phyloP scores from a whole-genome alignment of 768 basidiomycete species.

The Termitomyces sp. region DNA sequence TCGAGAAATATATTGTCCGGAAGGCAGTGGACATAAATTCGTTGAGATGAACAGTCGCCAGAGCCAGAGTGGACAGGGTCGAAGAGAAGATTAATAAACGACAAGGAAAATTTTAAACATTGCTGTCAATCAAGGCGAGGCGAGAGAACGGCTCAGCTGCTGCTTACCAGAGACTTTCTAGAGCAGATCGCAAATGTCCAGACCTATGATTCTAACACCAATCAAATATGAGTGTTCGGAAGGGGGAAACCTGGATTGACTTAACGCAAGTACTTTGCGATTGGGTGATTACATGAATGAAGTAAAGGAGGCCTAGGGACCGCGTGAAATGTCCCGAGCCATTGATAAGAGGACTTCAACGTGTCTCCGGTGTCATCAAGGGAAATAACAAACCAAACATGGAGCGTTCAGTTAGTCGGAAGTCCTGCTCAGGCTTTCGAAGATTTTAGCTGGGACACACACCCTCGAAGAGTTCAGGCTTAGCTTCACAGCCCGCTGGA shows the following conservation, averaged over 20 bases:
- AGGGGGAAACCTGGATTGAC: conserved; percentile 67
- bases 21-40: too few relatives aligned
- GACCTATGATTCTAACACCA: conserved; percentile 83
- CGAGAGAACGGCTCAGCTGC: conserved; percentile 4
- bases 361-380: too few relatives aligned
- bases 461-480: too few relatives aligned
- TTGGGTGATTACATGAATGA: conserved; percentile 88
- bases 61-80: too few relatives aligned
- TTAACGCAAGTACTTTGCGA: conserved; percentile 84
- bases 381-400: conserved; percentile 86
- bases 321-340: conserved; percentile 83
- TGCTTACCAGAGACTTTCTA: conserved; percentile 87
- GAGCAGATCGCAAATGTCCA: conserved; percentile 81
- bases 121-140: background rate
- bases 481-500: too few relatives aligned
- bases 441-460: too few relatives aligned
- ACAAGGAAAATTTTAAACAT: conserved; percentile 65
- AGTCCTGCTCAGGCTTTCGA: conserved; percentile 61
- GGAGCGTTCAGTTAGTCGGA: conserved; percentile 69
- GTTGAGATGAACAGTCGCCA: too few relatives aligned
- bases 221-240: conserved; percentile 74
- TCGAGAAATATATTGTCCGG: too few relatives aligned
- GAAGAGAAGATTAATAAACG: conserved; percentile 21
- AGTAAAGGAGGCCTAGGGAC: too few relatives aligned
- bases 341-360: too few relatives aligned